A percentile compares a stretch with the other conserved stretches of the same genome.
These are phyloP conservation scores for Bifiguratus adelaidae DNA, from an alignment of 192 early-diverging fungal genomes.

Conservation along the genomic window DNA sequence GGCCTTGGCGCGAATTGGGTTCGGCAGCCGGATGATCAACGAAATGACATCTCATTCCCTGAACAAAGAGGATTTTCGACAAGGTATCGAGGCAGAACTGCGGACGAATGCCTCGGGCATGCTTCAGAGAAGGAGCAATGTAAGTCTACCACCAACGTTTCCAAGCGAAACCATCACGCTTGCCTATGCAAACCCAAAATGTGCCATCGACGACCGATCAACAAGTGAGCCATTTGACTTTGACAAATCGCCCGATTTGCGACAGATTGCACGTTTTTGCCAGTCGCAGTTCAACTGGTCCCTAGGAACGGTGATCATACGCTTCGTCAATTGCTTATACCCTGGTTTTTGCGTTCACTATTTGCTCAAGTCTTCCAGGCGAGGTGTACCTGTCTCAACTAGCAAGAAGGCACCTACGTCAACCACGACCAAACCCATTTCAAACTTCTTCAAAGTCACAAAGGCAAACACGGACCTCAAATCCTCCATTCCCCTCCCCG, in stretches of 20 bases:
- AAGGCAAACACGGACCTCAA: not conserved
- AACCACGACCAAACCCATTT: not conserved
- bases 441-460: not conserved
- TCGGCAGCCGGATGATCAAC: slow-evolving; percentile 5
- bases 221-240: not conserved
- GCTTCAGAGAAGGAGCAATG: not conserved
- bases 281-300: not conserved
- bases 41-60: not conserved
- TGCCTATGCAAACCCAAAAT: not conserved
- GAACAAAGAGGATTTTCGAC: not conserved
- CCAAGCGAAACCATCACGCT: not conserved
- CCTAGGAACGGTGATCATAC: not conserved
- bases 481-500: not conserved
- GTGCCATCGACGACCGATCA: not conserved
- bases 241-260: not conserved
- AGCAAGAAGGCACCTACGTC: not conserved
- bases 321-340: not conserved
- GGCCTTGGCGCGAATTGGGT: slow-evolving; percentile 3
- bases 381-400: not conserved
- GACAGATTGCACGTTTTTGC: not conserved
- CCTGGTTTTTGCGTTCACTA: not conserved
- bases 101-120: slow-evolving; percentile 1
- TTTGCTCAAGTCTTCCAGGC: not conserved
- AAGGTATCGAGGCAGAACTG: not conserved
- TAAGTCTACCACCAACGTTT: too few relatives aligned